Conservation (phyloP, 768 basidiomycete species). For the Rhizopogon sp. region DNA sequence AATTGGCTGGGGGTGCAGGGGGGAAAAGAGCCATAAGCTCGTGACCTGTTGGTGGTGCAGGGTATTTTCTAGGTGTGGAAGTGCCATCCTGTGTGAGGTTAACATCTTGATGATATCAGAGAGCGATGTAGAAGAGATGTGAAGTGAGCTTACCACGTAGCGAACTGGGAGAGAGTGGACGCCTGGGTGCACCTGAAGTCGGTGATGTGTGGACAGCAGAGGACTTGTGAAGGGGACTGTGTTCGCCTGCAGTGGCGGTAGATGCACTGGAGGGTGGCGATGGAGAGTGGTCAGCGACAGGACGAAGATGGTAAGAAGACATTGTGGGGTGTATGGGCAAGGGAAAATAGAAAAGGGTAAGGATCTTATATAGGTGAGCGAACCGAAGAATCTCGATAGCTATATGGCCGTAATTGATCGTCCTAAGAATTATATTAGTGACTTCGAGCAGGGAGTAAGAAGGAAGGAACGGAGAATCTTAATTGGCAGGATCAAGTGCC, state of each 20-base stretch:
- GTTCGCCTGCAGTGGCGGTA: constrained; percentile 41
- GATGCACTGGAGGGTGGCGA: constrained; percentile 52
- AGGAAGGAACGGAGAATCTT: constrained; percentile 9
- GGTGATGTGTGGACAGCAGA: constrained; percentile 27
- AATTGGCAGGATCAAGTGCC: constrained; percentile 14
- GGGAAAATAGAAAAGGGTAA: constrained; percentile 6
- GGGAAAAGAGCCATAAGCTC: constrained; percentile 86
- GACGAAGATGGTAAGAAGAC: constrained; percentile 50
- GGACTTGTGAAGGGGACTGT: constrained; percentile 28
- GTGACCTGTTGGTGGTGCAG: constrained; percentile 74
- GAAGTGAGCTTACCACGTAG: constrained; percentile 43
- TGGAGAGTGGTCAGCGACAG: constrained; percentile 42
- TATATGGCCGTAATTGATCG: constrained; percentile 21
- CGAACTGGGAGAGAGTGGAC: constrained; percentile 61
- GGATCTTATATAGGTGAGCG: constrained; percentile 13
- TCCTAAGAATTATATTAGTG: constrained; percentile 1
- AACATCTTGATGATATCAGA: constrained; percentile 43
- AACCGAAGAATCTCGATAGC: constrained; percentile 5
- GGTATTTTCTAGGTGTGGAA: constrained; percentile 52
- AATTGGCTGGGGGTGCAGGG: constrained; percentile 54
- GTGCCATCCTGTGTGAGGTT: constrained; percentile 54
- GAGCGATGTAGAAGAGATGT: constrained; percentile 1
- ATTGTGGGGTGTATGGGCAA: constrained; percentile 13
- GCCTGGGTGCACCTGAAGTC: constrained; percentile 32
- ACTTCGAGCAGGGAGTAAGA: constrained; percentile 9